Base-by-base conservation (phyloP, 2,329 filamentous ascomycete genomes). In the Cercospora sesami region DNA sequence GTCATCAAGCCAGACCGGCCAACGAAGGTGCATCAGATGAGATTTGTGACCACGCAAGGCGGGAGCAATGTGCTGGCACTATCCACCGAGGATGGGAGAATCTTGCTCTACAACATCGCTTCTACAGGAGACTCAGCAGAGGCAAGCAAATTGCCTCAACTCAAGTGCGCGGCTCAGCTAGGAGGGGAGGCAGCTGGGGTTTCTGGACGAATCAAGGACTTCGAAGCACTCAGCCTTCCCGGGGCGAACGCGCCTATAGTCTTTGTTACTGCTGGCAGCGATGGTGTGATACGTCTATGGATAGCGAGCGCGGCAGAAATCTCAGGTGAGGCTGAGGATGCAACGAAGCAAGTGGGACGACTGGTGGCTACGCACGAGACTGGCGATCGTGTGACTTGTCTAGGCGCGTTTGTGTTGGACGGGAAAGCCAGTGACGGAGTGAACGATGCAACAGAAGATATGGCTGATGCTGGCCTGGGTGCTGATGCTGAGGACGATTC, bases 81-180 rank as follows among this genome's bases (percentile, higher is more conserved):
- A 0, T 93, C 93, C 1, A 97, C 95, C 0, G 95, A 98, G 78
- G 94, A 98, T 77, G 95, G 95, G 0, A 86, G 91, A 63, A 86
- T 98, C 39, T 76, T 96, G 62, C 92, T 98, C 78, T 96, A 92
- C 78, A 90, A 90, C 42, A 93, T 92, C 1, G 31, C 21, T 5
- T 45, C 57, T 8, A 18, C 48, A 5, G 63, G 14, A 10, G 63
- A 65, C 75, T 31, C 76, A 69, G 65, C 71, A 71, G 65, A 73
- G 51, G 66, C 16, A 18, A 78, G 73, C 53, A 78, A 80, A 42
- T 64, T 76, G 8, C 76, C 73, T 28, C 51, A 59, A 23, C 28
- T 69, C 23, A 58, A 60, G 4, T 83, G 91, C 18, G 77, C 95
- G 12, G 92, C 89, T n/a, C 87, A 94, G 74, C 78, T 98, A 10